phyloP scores from a whole-genome alignment of 2,329 filamentous ascomycete species.

The Alternaria arbusti region DNA sequence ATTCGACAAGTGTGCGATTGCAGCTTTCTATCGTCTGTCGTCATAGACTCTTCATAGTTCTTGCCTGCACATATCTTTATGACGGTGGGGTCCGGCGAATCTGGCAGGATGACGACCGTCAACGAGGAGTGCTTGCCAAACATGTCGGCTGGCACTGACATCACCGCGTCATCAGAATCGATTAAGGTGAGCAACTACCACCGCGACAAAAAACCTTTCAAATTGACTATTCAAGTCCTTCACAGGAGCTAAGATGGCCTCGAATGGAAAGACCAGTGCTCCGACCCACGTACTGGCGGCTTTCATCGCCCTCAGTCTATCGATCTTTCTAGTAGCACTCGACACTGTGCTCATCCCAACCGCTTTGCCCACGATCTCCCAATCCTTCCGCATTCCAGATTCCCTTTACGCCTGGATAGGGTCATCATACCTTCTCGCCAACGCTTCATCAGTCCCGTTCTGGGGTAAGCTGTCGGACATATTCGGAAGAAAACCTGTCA shows the following conservation, averaged over 20 bases:
- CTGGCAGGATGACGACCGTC: background rate
- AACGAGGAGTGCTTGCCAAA: background rate
- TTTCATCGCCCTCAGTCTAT: constrained; percentile 41
- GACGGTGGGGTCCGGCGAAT: background rate
- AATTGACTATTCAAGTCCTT: background rate
- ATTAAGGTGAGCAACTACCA: background rate
- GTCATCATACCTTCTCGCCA: constrained; percentile 48
- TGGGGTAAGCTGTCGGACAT: constrained; percentile 52
- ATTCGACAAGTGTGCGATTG: background rate
- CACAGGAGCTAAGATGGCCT: background rate
- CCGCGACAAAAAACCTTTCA: background rate
- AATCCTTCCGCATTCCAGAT: constrained; percentile 66
- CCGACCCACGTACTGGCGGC: constrained; percentile 24
- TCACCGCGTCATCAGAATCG: background rate
- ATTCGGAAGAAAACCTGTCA: constrained; percentile 46
- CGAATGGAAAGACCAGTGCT: background rate
- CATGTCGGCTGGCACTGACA: background rate
- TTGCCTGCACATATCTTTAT: background rate
- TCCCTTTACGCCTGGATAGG: constrained; percentile 82
- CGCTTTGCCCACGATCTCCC: constrained; percentile 69
- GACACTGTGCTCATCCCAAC: constrained; percentile 68
- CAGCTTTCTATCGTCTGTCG: background rate
- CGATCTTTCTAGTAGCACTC: constrained; percentile 52
- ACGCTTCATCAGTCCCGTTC: constrained; percentile 48
- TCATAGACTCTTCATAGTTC: background rate